Evolutionary conservation across 495 filamentous ascomycete genomes (phyloP), one percentile per base, ranked within the genome.

Genomic region (Penicillium malachiteum): DNA sequence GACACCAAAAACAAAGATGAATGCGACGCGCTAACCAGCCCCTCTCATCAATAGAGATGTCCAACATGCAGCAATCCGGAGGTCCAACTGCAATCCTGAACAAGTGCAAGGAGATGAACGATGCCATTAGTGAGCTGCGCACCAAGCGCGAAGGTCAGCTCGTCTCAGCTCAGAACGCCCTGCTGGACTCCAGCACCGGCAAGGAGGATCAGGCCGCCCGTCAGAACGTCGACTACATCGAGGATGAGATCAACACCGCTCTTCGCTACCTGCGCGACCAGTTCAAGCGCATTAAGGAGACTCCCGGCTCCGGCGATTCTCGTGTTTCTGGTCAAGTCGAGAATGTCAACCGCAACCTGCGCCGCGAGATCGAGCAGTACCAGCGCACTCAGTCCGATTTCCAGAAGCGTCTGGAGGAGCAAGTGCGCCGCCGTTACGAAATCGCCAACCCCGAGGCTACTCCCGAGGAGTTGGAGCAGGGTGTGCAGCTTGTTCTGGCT

Each of bases 391-490:
- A 97, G 70, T 78, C 78, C 1, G 80, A 84, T 33, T 96, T 89
- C 78, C 82, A 86, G 60, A 85, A 87, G 69, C 84, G 86, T 59
- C 78, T 91, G n/a, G 78, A 85, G 55, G 87, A 87, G 39, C 91
- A 94, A 69, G 87, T 92, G 71, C 88, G 85, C 56, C 84, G 94
- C 48, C 91, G 96, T 62, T 94, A 93, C 71, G 83, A 88, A 55
- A 96, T 97, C 66, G 91, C 94, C 57, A 82, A 84, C 59, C 92
- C 92, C 14, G 86, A 96, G 55, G 90, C 90, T 7, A 84, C 81
- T 52, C 91, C 95, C 30, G 82, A 81, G 50, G 90, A 97, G 67
- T 80, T 97, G 42, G 81, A 84, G 39, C 81, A 87, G 55, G 91
- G 87, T 42, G 85, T 91, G 7, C 83, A 89, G 57, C 85, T 85